Evolutionary conservation across 78 protist genomes (phyloP).

Genomic region (Speleostelium caveatum): DNA sequence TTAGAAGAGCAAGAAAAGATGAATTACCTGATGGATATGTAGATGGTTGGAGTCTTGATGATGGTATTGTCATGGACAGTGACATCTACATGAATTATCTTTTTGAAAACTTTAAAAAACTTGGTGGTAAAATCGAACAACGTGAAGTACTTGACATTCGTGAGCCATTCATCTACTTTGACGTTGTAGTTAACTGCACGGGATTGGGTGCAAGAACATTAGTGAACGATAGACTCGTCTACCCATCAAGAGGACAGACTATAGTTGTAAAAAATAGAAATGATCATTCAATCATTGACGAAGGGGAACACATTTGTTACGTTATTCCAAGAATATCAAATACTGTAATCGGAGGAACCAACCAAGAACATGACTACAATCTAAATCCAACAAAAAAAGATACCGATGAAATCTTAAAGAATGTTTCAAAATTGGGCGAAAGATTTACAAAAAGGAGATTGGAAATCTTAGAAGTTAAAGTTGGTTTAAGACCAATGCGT

Average conservation of each 20-base stretch:
- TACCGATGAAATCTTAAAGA: constrained; percentile 66
- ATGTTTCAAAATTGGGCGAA: constrained; percentile 33
- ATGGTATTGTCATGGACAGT: constrained; percentile 78
- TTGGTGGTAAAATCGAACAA: constrained; percentile 52
- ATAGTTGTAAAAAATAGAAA: constrained; percentile 21
- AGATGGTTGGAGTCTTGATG: constrained; percentile 59
- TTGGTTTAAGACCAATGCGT: constrained; percentile 66
- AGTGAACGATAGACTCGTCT: constrained; percentile 30
- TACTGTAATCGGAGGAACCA: constrained; percentile 62
- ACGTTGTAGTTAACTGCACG: constrained; percentile 69
- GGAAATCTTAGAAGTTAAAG: constrained; percentile 62
- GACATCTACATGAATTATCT: constrained; percentile 64
- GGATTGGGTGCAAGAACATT: constrained; percentile 69
- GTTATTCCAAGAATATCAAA: constrained; percentile 67
- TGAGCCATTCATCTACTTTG: constrained; percentile 40
- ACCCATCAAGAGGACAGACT: constrained; percentile 76
- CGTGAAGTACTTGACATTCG: constrained; percentile 52
- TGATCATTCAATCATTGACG: constrained; percentile 54
- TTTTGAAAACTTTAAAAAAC: constrained; percentile 10
- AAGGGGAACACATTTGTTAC: constrained; percentile 56
- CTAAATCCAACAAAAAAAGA: constrained; percentile 28
- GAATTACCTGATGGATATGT: constrained; percentile 52
- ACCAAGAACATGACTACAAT: constrained; percentile 67
- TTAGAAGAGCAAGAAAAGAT: constrained; percentile 61
- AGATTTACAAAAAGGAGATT: constrained; percentile 27